Evolutionary conservation across 2,329 filamentous ascomycete genomes (phyloP), one percentile per base, ranked within the genome.

Genomic region (Pyricularia grisea): DNA sequence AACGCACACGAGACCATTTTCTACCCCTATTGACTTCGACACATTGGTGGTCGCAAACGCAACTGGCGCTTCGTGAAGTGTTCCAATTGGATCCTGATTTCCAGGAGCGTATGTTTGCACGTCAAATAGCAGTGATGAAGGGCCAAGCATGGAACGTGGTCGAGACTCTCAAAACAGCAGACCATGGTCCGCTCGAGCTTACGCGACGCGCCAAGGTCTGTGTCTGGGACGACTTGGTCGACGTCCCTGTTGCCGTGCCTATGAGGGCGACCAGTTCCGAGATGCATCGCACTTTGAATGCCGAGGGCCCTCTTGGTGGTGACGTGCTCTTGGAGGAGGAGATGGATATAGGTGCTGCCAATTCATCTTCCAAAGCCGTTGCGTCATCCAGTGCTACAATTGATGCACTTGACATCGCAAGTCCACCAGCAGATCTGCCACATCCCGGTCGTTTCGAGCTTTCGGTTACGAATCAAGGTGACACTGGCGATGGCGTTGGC

Each of bases 121-220:
- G 92, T 73, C 95, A 99, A 76, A 96, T 99, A 71, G 94, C 95
- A 0, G 95, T 99, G 70, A 97, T 99, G 93, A 99, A 99, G 80
- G 95, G 95, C 12, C 95, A 99, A 77, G 95, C 95, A 0, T 99
- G 95, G 93, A 99, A 99, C 77, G 95, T 99, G 0, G 95, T 99
- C 4, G 95, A 99, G 81, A 97, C 95, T 0, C 85, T 99, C 71
- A 99, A 99, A 78, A 92, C 92, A 23, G 84, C 88, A 0, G 95
- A 98, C 75, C 94, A 98, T 76, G 95, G 95, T 0, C 95, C 95
- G 0, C 83, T 99, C 23, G 95, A 91, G 79, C 86, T 99, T 68
- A 98, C 95, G 4, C 87, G 95, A 72, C 87, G 95, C 73, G 91
- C 93, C 66, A 89, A 94, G 74, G 94, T 99, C 23, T 97, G 93